These are phyloP conservation scores for Penicillium sp. DNA, from an alignment of 2,329 filamentous ascomycete genomes.

Conservation along the genomic window DNA sequence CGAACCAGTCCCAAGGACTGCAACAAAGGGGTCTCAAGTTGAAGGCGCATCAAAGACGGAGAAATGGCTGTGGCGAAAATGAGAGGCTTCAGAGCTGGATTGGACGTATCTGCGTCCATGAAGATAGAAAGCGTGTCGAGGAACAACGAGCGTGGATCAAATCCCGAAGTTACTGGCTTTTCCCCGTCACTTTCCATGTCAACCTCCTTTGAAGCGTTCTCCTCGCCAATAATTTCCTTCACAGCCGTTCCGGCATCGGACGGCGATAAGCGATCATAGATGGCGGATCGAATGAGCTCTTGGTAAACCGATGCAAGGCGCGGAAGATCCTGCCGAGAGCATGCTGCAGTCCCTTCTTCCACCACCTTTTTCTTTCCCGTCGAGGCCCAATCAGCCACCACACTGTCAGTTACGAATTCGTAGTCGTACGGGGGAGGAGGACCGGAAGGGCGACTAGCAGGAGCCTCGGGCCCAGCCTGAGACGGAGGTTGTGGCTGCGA, in stretches of 20 bases:
- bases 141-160: constrained; percentile 65
- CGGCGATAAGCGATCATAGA: constrained; percentile 63
- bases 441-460: constrained; percentile 15
- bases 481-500: constrained; percentile 16
- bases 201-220: constrained; percentile 46
- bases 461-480: constrained; percentile 17
- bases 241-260: constrained; percentile 65
- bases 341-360: constrained; percentile 58
- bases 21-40: constrained; percentile 73
- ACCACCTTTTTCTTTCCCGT: constrained; percentile 63
- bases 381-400: constrained; percentile 61
- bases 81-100: constrained; percentile 58
- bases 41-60: constrained; percentile 65
- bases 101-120: constrained; percentile 62
- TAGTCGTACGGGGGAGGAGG: constrained; percentile 57
- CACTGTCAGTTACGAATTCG: constrained; percentile 65
- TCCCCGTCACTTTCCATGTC: constrained; percentile 44
- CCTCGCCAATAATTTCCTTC: constrained; percentile 63
- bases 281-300: constrained; percentile 71
- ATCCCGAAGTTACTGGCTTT: constrained; percentile 28
- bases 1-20: constrained; percentile 73
- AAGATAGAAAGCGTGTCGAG: constrained; percentile 77
- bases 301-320: constrained; percentile 70
- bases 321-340: constrained; percentile 61
- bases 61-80: constrained; percentile 68